These are phyloP conservation scores for Malus hybrid DNA, from an alignment of 331 rosid genomes.

Conservation along the genomic window DNA sequence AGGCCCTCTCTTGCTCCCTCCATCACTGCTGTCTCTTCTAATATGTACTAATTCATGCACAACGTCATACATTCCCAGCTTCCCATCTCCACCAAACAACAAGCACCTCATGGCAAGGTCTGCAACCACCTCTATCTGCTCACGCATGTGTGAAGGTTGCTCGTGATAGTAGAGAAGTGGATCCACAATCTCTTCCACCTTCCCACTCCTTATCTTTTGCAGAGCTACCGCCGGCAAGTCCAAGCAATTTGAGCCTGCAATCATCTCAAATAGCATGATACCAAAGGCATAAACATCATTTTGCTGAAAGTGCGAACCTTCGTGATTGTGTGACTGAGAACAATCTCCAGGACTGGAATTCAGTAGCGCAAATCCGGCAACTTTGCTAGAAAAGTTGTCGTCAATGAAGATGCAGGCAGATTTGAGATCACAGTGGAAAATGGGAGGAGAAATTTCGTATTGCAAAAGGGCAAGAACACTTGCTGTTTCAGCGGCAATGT, in stretches of 20 bases:
- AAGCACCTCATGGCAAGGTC: slow-evolving; percentile 89
- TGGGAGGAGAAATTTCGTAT: slow-evolving; percentile 62
- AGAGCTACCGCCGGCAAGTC: slow-evolving; percentile 51
- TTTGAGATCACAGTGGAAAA: slow-evolving; percentile 67
- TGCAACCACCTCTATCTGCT: slow-evolving; percentile 69
- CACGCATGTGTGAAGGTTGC: slow-evolving; percentile 40
- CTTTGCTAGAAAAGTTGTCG: slow-evolving; percentile 47
- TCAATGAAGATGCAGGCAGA: slow-evolving; percentile 61
- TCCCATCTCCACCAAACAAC: slow-evolving; percentile 74
- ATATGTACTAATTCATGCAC: slow-evolving; percentile 53
- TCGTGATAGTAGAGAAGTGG: slow-evolving; percentile 70
- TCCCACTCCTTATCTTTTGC: slow-evolving; percentile 62
- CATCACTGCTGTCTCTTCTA: slow-evolving; percentile 44
- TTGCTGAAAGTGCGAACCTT: slow-evolving; percentile 19
- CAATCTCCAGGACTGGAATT: slow-evolving; percentile 16
- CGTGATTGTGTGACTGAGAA: slow-evolving; percentile 19
- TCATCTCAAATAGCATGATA: slow-evolving; percentile 62
- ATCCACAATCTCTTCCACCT: slow-evolving; percentile 78
- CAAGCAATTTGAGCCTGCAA: slow-evolving; percentile 59
- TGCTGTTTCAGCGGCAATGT: slow-evolving; percentile 71
- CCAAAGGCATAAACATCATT: slow-evolving; percentile 86
- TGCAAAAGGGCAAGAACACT: slow-evolving; percentile 62
- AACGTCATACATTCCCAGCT: slow-evolving; percentile 69
- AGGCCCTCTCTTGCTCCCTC: slow-evolving; percentile 41
- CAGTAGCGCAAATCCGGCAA: slow-evolving; percentile 61